Conservation (phyloP, 1,139 yeast genomes). For the Spathaspora sp. region DNA sequence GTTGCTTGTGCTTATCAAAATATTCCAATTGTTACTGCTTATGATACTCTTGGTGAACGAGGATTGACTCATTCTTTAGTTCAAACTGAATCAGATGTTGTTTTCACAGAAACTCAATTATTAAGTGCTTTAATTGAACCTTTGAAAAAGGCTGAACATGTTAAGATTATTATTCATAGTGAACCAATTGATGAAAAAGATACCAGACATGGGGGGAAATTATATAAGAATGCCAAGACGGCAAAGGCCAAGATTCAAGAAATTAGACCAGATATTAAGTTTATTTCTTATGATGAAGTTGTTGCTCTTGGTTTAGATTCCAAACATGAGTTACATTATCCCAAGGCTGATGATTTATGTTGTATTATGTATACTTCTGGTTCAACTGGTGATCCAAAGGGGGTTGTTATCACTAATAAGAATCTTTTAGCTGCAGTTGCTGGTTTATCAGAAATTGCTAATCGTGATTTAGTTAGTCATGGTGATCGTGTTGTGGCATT, state of each 20-base stretch:
- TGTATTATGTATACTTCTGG: conserved; percentile 99
- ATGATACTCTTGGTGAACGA: conserved; percentile 91
- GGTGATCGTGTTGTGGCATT: conserved; percentile 79
- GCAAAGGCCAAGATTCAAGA: conserved; percentile 60
- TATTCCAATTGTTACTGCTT: conserved; percentile 91
- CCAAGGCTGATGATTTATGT: conserved; percentile 72
- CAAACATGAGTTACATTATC: conserved; percentile 40
- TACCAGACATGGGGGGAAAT: conserved; percentile 60
- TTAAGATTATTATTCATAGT: conserved; percentile 70
- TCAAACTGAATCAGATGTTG: conserved; percentile 75
- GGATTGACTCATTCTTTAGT: conserved; percentile 86
- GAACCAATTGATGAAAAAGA: conserved; percentile 63
- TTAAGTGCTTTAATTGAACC: conserved; percentile 70
- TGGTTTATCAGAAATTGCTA: conserved; percentile 72
- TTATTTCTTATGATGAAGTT: conserved; percentile 67
- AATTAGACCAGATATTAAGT: conserved; percentile 73
- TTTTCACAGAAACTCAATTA: conserved; percentile 81
- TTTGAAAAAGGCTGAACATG: conserved; percentile 57
- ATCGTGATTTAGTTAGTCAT: conserved; percentile 48
- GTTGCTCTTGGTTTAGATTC: conserved; percentile 59
- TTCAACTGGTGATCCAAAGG: conserved; percentile 96
- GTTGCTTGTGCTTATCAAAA: conserved; percentile 74
- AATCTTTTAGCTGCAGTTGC: conserved; percentile 82
- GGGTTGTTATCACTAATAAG: conserved; percentile 81
- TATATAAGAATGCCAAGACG: conserved; percentile 53